Conservation (phyloP, 2,329 filamentous ascomycete genomes). For the Pseudocercospora musae region DNA sequence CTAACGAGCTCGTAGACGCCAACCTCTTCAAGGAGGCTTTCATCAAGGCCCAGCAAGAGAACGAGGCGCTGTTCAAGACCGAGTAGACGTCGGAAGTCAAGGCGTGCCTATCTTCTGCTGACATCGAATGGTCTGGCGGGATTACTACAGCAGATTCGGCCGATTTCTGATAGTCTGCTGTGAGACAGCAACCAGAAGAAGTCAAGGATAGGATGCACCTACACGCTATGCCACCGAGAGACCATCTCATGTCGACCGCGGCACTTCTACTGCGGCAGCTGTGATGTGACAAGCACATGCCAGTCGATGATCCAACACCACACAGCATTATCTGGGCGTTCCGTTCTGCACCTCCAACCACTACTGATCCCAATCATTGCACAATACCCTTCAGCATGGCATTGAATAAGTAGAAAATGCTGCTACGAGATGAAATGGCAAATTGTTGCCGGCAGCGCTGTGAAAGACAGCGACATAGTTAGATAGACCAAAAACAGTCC, state of each 20-base stretch:
- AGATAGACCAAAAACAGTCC: slow-evolving; percentile 21
- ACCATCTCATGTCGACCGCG: not conserved
- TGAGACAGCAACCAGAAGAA: not conserved
- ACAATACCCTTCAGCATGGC: slow-evolving; percentile 22
- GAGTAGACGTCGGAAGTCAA: slow-evolving; percentile 12
- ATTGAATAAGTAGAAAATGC: slow-evolving; percentile 19
- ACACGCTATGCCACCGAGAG: not conserved
- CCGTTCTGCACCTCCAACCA: slow-evolving; percentile 22
- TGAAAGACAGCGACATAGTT: slow-evolving; percentile 14
- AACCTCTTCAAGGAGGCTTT: slow-evolving; percentile 97
- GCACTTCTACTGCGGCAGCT: not conserved
- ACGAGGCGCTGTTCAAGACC: slow-evolving; percentile 72
- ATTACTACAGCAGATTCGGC: not conserved
- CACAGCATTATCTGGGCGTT: slow-evolving; percentile 28
- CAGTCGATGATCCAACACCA: slow-evolving; percentile 10
- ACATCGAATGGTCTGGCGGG: not conserved
- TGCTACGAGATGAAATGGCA: slow-evolving; percentile 3
- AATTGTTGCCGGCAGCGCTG: slow-evolving; percentile 11
- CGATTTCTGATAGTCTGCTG: not conserved
- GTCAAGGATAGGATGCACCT: not conserved
- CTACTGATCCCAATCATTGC: slow-evolving; percentile 17
- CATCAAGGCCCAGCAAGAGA: slow-evolving; percentile 94
- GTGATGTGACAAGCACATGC: not conserved
- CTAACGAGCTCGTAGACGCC: slow-evolving; percentile 62
- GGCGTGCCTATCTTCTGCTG: not conserved